These are phyloP conservation scores for Solanum paucissectum DNA, from an alignment of 257 asterid species.

Conservation along the genomic window DNA sequence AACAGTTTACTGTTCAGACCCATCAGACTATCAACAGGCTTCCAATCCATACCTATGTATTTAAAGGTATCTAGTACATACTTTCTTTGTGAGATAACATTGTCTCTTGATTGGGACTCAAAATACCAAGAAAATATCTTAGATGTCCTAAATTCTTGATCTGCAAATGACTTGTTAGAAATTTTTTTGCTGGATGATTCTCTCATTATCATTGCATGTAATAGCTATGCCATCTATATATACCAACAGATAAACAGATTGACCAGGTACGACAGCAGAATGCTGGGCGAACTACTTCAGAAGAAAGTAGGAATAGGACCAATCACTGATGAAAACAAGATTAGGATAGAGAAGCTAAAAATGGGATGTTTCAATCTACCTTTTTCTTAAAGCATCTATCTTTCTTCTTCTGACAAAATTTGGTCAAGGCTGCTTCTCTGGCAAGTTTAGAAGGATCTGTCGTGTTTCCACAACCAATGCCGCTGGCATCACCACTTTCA, in stretches of 20 bases:
- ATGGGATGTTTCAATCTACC: conserved; percentile 26
- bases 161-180: neutral
- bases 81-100: neutral
- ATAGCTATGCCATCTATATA: neutral
- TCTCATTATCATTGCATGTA: neutral
- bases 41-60: neutral
- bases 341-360: neutral
- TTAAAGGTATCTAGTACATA: neutral
- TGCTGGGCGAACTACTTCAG: neutral
- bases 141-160: neutral
- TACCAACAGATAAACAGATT: neutral
- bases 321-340: neutral
- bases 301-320: neutral
- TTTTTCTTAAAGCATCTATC: conserved; percentile 60
- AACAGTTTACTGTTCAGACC: neutral
- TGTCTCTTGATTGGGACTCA: neutral
- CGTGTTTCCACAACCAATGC: conserved; percentile 37
- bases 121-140: neutral
- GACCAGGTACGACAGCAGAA: neutral
- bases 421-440: conserved; percentile 60
- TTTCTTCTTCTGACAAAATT: conserved; percentile 63
- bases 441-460: conserved; percentile 39
- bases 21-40: neutral
- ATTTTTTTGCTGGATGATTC: neutral
- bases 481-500: conserved; percentile 46